phyloP scores from a whole-genome alignment of 2,329 filamentous ascomycete genomes.

The Colletotrichum zoysiae region DNA sequence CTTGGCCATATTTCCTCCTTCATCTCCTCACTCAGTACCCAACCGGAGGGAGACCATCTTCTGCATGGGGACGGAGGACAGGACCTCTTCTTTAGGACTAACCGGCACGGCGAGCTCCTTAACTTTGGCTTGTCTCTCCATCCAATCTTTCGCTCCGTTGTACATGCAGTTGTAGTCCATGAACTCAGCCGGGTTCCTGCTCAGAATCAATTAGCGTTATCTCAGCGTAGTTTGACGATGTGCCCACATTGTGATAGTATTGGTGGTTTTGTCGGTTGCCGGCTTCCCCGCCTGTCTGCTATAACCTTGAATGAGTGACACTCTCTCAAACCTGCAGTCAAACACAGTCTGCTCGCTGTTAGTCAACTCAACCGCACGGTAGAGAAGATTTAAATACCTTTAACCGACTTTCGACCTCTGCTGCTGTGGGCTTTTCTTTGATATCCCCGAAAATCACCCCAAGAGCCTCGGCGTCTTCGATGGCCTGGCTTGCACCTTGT shows the following conservation, averaged over 20 bases:
- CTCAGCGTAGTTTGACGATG: slow-evolving; percentile 31
- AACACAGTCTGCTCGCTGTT: slow-evolving; percentile 43
- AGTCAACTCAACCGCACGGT: background rate
- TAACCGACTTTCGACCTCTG: slow-evolving; percentile 45
- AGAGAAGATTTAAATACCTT: background rate
- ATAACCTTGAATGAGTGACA: slow-evolving; percentile 56
- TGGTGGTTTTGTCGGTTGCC: slow-evolving; percentile 48
- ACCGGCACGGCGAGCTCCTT: background rate
- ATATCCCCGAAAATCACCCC: slow-evolving; percentile 48
- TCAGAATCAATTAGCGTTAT: slow-evolving; percentile 43
- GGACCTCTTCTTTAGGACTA: background rate
- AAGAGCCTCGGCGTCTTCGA: slow-evolving; percentile 57
- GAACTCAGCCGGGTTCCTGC: slow-evolving; percentile 55
- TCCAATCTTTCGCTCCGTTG: slow-evolving; percentile 52
- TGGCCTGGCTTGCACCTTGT: slow-evolving; percentile 56
- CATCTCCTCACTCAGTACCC: background rate
- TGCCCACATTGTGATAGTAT: slow-evolving; percentile 24
- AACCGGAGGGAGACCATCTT: slow-evolving; percentile 20
- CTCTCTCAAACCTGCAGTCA: slow-evolving; percentile 52
- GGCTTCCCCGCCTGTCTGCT: slow-evolving; percentile 57
- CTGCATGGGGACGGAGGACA: background rate
- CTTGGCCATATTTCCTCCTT: background rate
- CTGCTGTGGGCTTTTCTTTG: slow-evolving; percentile 30
- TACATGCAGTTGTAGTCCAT: slow-evolving; percentile 58
- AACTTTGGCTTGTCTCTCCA: slow-evolving; percentile 14